Percentiles rank a stretch among this genome's conserved stretches.
Conservation (phyloP, 371 early-diverging fungal species). For the Rhizopus sp. region DNA sequence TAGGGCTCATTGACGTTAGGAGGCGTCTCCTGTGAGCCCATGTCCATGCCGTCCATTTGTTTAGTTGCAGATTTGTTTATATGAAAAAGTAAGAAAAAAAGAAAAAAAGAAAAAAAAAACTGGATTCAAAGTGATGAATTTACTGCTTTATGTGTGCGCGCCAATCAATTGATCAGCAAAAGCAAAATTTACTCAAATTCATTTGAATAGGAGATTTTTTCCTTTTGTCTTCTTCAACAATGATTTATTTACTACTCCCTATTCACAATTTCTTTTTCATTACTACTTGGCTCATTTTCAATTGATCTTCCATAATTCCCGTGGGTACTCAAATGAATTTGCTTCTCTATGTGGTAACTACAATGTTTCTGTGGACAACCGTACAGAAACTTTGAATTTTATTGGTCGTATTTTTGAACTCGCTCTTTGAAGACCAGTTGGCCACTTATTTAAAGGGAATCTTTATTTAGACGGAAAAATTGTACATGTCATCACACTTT, state of each 20-base stretch:
- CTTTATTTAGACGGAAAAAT: no score
- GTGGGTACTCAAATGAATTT: constrained; percentile 56
- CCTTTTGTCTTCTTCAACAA: no score
- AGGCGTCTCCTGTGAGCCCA: constrained; percentile 25
- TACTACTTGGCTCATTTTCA: constrained; percentile 45
- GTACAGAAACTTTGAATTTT: constrained; percentile 45
- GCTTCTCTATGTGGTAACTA: constrained; percentile 57
- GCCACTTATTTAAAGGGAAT: no score
- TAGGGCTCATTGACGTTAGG: constrained; percentile 28
- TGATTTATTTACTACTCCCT: no score
- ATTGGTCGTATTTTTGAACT: neutral
- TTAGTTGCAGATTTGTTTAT: constrained; percentile 8
- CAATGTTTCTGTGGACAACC: constrained; percentile 27
- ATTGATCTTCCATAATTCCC: constrained; percentile 50
- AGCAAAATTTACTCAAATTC: constrained; percentile 14
- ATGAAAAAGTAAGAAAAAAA: constrained; percentile 19
- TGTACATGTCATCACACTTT: no score
- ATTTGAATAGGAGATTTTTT: no score
- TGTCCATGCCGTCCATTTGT: constrained; percentile 19
- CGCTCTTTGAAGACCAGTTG: constrained; percentile 9
- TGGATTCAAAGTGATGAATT: neutral
- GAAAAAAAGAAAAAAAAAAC: neutral
- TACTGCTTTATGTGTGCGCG: neutral
- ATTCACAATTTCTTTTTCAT: constrained; percentile 7
- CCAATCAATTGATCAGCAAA: constrained; percentile 4